phyloP scores from a whole-genome alignment of 2,329 filamentous ascomycete genomes.

The Aspergillus ruber region DNA sequence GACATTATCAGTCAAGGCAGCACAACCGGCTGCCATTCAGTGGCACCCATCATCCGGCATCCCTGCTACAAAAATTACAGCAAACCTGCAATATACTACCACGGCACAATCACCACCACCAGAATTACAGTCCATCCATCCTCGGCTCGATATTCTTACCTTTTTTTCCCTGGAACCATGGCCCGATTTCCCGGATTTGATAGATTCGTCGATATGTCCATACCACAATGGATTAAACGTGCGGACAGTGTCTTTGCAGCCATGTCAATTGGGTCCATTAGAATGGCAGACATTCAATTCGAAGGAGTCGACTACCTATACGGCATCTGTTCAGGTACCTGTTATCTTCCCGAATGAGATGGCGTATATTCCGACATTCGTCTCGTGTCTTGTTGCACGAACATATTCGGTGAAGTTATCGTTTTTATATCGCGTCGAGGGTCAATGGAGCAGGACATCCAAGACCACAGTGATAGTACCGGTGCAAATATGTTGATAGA shows the following conservation, averaged over 20 bases:
- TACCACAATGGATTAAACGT: not conserved
- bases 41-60: not conserved
- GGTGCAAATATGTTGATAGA: not conserved
- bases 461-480: not conserved
- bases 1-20: not conserved
- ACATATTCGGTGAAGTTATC: conserved; percentile 7
- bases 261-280: not conserved
- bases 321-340: conserved; percentile 1
- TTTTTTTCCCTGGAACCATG: conserved; percentile 9
- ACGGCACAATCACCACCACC: conserved; percentile 1
- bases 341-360: conserved; percentile 1
- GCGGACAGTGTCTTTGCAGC: not conserved
- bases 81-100: conserved; percentile 8
- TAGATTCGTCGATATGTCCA: conserved; percentile 1
- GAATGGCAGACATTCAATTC: not conserved
- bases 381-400: conserved; percentile 13
- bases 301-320: not conserved
- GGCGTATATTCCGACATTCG: conserved; percentile 7
- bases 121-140: not conserved
- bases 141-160: conserved; percentile 8
- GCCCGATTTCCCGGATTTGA: conserved; percentile 8
- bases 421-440: not conserved
- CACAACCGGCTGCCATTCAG: not conserved
- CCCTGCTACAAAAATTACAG: not conserved
- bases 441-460: not conserved